Base-by-base conservation (phyloP, 1,139 yeast genomes). In the Debaryomyces nepalensis region DNA sequence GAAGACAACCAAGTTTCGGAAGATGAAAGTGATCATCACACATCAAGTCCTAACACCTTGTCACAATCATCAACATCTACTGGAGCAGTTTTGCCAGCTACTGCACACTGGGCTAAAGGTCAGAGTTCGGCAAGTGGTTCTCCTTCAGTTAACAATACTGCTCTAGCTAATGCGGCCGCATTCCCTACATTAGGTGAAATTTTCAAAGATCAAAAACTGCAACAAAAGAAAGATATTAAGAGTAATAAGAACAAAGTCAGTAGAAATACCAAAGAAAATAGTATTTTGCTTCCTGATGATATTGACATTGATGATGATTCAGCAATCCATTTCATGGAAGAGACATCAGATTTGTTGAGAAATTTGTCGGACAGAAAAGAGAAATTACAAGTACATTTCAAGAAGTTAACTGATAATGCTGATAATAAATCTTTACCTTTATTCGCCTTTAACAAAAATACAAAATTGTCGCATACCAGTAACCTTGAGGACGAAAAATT, bases 171-270 rank as follows among this genome's bases (percentile, higher is more conserved):
- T 51, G 63, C 81, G 4, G 75, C 84, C 2, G 82, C 88, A 4
- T 83, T 85, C 73, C 93, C 93, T 27, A 79, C 91, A 0, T 69
- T 85, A 50, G 85, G 85, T 5, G 91, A 84, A 57, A 77, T 84
- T 2, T 67, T 79, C 42, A 68, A 72, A 43, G 69, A 77, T 37
- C 71, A 67, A 45, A 68, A 69, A 48, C 65, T 59, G 38, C 67
- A 59, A 40, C 56, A 55, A 26, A 62, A 61, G 56, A 68, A 61
- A 47, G 66, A 61, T 33, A 46, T 50, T 29, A 64, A 68, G 44
- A 22, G 5, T 22, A 34, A 54, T 42, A 67, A 64, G 52, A 48
- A 55, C 37, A 65, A 64, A 45, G 30, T 57, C 7, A 39, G 52
- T 2, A 65, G 63, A 49, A 15, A 55, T 19, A 31, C 52, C 10